Evolutionary conservation across 768 basidiomycete genomes (phyloP), one percentile per base, ranked within the genome.

Genomic region (Thelephora ganbajun): DNA sequence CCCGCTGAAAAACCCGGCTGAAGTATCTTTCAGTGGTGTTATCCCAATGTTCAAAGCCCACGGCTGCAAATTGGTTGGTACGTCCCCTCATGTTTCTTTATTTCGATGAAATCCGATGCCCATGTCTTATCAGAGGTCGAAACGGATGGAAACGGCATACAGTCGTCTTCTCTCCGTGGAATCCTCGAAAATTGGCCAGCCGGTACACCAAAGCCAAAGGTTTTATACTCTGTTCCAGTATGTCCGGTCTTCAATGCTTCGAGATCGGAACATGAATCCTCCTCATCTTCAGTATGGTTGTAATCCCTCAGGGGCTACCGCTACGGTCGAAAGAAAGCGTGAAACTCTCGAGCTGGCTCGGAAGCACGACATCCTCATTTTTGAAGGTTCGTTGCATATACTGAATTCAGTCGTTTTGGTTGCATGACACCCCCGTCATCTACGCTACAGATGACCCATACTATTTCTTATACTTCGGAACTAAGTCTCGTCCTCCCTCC

Each of bases 341-440:
- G 79, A 82, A 59, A 78, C 89, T 4, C 73, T 96, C 30, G 63
- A 70, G 43, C 70, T 96, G n/a, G 81, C 84, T 13, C 69, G 72
- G 47, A 74, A 87, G 57, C 72, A 89, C 62, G 72, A 85, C 57
- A 76, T 96, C 54, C 61, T 96, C 47, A 85, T 97, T 57, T 67
- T 96, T 45, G 91, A 96, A 73, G 90, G 90, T 79, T 43, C 16
- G 68, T n/a, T n/a, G n/a, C n/a, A n/a, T n/a, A n/a, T n/a, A n/a
- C n/a, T n/a, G n/a, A n/a, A n/a, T n/a, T n/a, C n/a, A n/a, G n/a
- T n/a, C n/a, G n/a, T n/a, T n/a, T n/a, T n/a, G n/a, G n/a, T n/a
- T n/a, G n/a, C n/a, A n/a, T n/a, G n/a, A n/a, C n/a, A n/a, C n/a
- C n/a, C n/a, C n/a, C n/a, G n/a, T n/a, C n/a, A n/a, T 46, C 41